Percentiles rank a stretch among this genome's conserved stretches.
Evolutionary conservation across 1,284 basidiomycete genomes (phyloP).

Genomic region (Ganoderma lingzhi): DNA sequence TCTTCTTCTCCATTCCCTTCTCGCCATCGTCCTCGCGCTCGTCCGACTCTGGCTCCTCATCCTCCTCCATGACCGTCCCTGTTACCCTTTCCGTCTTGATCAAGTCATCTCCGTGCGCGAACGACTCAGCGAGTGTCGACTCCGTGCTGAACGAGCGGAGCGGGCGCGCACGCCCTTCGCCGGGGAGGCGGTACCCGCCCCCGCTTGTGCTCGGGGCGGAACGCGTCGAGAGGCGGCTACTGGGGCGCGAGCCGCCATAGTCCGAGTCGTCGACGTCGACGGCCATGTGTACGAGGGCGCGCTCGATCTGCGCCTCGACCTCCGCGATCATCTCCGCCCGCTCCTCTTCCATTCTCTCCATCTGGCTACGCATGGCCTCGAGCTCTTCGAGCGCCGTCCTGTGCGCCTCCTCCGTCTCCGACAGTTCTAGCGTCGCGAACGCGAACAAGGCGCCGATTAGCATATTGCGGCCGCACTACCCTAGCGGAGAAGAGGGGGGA

Average conservation of each 20-base stretch:
- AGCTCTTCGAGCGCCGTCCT: slow-evolving; percentile 74
- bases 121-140: slow-evolving; percentile 75
- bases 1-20: slow-evolving; percentile 52
- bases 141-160: slow-evolving; percentile 77
- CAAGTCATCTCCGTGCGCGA: slow-evolving; percentile 42
- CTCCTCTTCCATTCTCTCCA: slow-evolving; percentile 86
- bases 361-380: slow-evolving; percentile 74
- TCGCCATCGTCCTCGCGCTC: slow-evolving; percentile 57
- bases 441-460: slow-evolving; percentile 24
- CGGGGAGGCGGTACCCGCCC: slow-evolving; percentile 52
- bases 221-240: slow-evolving; percentile 50
- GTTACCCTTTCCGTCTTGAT: slow-evolving; percentile 53
- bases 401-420: slow-evolving; percentile 80
- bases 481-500: slow-evolving; percentile 17
- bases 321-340: slow-evolving; percentile 88
- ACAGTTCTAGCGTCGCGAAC: slow-evolving; percentile 56
- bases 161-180: slow-evolving; percentile 53
- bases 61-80: slow-evolving; percentile 57
- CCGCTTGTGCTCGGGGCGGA: slow-evolving; percentile 51
- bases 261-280: slow-evolving; percentile 72
- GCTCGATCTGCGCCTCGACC: slow-evolving; percentile 87
- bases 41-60: slow-evolving; percentile 42
- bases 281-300: slow-evolving; percentile 83
- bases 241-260: slow-evolving; percentile 61
- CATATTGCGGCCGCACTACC: not conserved